Conservation (phyloP, 2,329 filamentous ascomycete genomes). For the Xenoacremonium recifei region DNA sequence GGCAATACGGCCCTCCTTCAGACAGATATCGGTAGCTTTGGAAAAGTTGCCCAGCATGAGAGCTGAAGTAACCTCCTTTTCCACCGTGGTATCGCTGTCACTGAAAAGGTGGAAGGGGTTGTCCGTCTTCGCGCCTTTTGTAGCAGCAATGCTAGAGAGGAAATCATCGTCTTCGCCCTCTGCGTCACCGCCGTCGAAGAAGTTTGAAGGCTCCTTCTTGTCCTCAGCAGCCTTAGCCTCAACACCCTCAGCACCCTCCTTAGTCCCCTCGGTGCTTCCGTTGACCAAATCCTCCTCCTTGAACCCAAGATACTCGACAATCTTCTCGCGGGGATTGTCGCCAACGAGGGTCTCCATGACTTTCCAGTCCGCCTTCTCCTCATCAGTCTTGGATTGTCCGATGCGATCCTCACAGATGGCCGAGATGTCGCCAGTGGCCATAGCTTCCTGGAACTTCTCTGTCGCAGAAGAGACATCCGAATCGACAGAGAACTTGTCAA, state of each 20-base stretch:
- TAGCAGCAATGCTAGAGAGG: conserved; percentile 77
- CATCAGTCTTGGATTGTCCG: conserved; percentile 72
- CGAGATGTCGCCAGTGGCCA: conserved; percentile 74
- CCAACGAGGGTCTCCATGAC: conserved; percentile 88
- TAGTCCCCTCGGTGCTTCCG: conserved; percentile 39
- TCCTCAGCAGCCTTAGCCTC: conserved; percentile 28
- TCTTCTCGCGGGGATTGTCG: conserved; percentile 78
- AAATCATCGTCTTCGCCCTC: conserved; percentile 82
- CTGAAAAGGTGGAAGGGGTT: conserved; percentile 90
- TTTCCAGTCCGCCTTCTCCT: conserved; percentile 95
- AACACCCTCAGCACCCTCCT: conserved; percentile 25
- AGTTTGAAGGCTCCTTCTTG: conserved; percentile 68
- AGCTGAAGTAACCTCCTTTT: conserved; percentile 83
- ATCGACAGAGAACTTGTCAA: conserved; percentile 87
- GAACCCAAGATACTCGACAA: conserved; percentile 91
- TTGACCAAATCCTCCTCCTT: conserved; percentile 56
- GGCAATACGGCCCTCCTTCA: conserved; percentile 85
- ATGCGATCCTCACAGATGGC: conserved; percentile 80
- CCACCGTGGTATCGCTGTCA: conserved; percentile 78
- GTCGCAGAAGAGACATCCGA: conserved; percentile 80
- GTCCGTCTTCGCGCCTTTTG: conserved; percentile 89
- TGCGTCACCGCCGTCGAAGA: conserved; percentile 68
- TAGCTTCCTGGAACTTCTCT: conserved; percentile 79
- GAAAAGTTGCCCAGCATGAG: conserved; percentile 90
- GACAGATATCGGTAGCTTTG: conserved; percentile 81